Evolutionary conservation across 371 early-diverging fungal species (phyloP), one percentile per base, ranked within the genome.

Genomic region (Amoeboaphelidium protococcarum): DNA sequence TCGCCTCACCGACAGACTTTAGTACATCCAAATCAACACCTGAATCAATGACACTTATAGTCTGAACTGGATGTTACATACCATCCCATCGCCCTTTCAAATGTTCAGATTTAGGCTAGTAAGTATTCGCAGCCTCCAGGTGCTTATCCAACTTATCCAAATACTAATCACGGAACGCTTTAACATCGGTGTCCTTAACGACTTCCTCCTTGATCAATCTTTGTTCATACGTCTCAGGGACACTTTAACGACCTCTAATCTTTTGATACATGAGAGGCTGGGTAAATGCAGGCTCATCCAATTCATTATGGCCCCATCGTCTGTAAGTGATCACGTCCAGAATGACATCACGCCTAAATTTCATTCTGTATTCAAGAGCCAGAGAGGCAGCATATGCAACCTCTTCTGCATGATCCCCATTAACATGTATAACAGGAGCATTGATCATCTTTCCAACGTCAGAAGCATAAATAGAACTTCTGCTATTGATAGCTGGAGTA

Each of bases 261-360:
- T 71, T 79, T 49, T 76, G 71, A 69, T 94, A 94, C 95, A 94
- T 94, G 42, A 68, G 50, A 0, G 95, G 95, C 55, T 94, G 95
- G 0, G 95, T 94, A 57, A 84, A 92, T 21, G 82, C 80, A 26
- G 95, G 95, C 61, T 94, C 90, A 55, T 94, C 95, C 10, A 91
- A 61, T 60, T 94, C 95, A 53, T 94, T 94, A 63, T 94, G 95
- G 2, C 95, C 95, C 84, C 80, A 77, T 23, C 87, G 74, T 43
- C 95, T 76, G 66, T 86, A 94, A 20, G 80, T 76, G 57, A 90
- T 78, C 54, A 94, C 49, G 54, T 94, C 95, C 23, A 94, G 58
- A 23, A 94, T 79, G 40, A 91, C 76, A 59, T 73, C 71, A 51
- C 84, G 86, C 50, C 77, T 67, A 70, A 89, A 92, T 58, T 74